Evolutionary conservation across 495 filamentous ascomycete species (phyloP), one percentile per base, ranked within the genome.

Genomic region (Daldinia caldariorum): DNA sequence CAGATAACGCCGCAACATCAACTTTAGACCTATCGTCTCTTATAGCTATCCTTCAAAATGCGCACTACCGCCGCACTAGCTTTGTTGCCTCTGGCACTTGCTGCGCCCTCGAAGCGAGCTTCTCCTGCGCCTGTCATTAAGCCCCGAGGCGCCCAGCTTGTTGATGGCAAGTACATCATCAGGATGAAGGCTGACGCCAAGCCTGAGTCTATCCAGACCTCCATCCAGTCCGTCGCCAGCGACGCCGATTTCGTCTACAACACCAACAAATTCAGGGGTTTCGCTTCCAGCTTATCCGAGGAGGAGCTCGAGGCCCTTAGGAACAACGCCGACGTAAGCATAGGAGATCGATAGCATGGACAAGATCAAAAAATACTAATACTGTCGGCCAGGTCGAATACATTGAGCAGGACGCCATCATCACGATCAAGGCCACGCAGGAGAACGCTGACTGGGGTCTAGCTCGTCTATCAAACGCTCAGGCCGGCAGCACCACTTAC

Each of bases 361-460:
- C 14, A 22, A 5, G 31, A 63, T 34, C 7, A 34, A 66, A n/a
- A 29, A 53, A 34, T 5, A 39, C 63, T 61, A 26, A 68, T 50
- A 3, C 1, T 41, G 49, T 16, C 14, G 39, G 20, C 39, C 38
- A 73, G 71, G 85, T 86, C 67, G 84, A 85, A 43, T 85, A 83
- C 65, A 79, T 87, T 37, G 85, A 86, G 78, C 78, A 83, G 68
- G 83, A 86, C 56, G 73, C 74, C 34, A 68, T 85, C 62, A 74
- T 83, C 59, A 81, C 65, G 55, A 79, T 81, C 73, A 78, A 76
- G 50, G 72, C 78, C 32, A 80, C 82, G 35, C 84, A 89, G 71
- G 58, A 66, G 31, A 74, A 77, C 53, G 82, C 83, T 51, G 81
- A 86, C 38, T 89, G 85, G 84, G 87, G 87, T 58, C 81, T 89